Evolutionary conservation across 140 eudicot species (phyloP).

Genomic region (Erigeron philadelphicus): DNA sequence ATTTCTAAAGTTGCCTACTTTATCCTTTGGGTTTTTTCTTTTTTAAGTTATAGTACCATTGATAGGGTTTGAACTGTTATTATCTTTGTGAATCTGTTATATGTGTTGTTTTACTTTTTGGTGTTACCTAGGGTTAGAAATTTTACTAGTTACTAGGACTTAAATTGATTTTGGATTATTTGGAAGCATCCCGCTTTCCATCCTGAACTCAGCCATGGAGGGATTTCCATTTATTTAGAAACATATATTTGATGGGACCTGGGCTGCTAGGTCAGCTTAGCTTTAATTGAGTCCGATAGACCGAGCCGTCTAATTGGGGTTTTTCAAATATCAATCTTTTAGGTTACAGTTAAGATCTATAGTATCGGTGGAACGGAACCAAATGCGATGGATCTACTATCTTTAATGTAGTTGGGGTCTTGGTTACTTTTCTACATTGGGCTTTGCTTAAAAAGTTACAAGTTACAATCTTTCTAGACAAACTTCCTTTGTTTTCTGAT

Average conservation of each 20-base stretch:
- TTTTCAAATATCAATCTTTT: too few relatives aligned
- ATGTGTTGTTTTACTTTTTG: background rate
- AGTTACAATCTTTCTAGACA: background rate
- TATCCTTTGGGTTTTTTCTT: background rate
- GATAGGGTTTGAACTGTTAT: background rate
- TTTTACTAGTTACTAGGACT: background rate
- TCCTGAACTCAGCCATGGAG: too few relatives aligned
- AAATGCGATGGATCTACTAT: background rate
- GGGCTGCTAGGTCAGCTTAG: too few relatives aligned
- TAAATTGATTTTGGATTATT: too few relatives aligned
- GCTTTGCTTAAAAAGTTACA: too few relatives aligned
- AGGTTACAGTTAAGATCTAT: background rate
- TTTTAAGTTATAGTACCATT: background rate
- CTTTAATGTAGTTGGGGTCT: background rate
- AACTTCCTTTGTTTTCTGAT: too few relatives aligned
- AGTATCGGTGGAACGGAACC: background rate
- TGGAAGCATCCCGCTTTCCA: too few relatives aligned
- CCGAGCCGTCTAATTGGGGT: too few relatives aligned
- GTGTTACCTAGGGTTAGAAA: slow-evolving; percentile 14
- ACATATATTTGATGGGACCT: too few relatives aligned
- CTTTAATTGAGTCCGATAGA: too few relatives aligned
- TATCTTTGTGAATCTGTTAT: background rate
- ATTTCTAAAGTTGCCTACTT: background rate
- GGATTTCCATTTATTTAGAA: too few relatives aligned
- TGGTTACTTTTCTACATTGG: background rate